Evolutionary conservation across 2,329 filamentous ascomycete species (phyloP), one percentile per base, ranked within the genome.

Genomic region (Dryadomyces quercivorus): DNA sequence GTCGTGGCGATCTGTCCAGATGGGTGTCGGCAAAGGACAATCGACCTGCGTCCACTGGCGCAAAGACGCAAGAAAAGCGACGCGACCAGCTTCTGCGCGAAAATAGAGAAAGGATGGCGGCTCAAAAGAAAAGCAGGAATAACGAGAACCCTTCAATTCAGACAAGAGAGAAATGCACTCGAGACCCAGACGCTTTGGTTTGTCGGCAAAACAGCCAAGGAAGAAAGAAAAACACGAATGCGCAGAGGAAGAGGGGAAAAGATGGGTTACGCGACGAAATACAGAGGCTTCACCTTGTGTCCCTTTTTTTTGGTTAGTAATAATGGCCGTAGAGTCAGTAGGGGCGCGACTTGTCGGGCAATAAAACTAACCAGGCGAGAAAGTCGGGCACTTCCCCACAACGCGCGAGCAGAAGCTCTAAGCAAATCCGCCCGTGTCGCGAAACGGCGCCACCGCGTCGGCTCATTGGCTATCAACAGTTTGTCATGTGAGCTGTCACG

Each of bases 211-310:
- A 16, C 36, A 40, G 36, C 10, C 36, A 40, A 40, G 15, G 15
- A 16, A 40, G 15, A 40, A 40, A 40, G 36, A 40, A 40, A 3
- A 40, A 40, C 10, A 40, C 10, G 15, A 40, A 15, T 40, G 36
- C 36, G 15, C 10, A 40, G 36, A 40, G 38, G 22, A 43, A 51
- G 50, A 51, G 50, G 38, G 49, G 49, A 50, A 50, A 15, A 15
- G 12, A 20, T 42, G 49, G 10, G 50, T 51, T 43, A 51, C 50
- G 50, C 50, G 50, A 51, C 40, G 22, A 51, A 43, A 50, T 42
- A 42, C 49, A 36, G 46, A 48, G 46, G 13, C 3, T 51, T 43
- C 16, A 34, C 7, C 21, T 51, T 42, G 15, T 51, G 50, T 51
- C 40, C 38, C 20, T 18, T 43, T 51, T 51, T 48, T 50, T 50